Percentiles rank a stretch among this genome's conserved stretches.
phyloP scores from a whole-genome alignment of 306 rosid genomes.

The Benincasa hispida region DNA sequence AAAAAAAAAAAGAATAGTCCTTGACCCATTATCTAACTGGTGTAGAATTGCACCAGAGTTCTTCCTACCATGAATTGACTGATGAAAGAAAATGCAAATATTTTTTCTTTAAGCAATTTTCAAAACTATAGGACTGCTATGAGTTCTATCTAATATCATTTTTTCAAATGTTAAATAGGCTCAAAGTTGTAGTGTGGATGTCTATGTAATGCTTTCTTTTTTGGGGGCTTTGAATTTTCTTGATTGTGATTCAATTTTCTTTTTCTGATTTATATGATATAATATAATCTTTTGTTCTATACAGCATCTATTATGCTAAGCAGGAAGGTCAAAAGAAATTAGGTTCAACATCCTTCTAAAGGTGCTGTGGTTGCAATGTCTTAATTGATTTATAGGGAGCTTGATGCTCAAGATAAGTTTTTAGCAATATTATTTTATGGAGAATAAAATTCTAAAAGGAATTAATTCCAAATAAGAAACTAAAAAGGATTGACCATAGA shows the following conservation, averaged over 20 bases:
- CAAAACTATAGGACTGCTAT: background rate
- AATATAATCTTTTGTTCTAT: background rate
- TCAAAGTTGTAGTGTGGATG: background rate
- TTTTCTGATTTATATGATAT: background rate
- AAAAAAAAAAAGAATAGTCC: background rate
- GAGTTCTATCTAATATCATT: background rate
- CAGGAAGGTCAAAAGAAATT: background rate
- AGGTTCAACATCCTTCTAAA: background rate
- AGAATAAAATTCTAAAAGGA: no score
- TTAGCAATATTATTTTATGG: background rate
- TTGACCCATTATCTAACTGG: background rate
- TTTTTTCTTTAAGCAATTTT: background rate
- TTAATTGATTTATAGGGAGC: background rate
- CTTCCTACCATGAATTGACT: background rate
- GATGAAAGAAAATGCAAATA: background rate
- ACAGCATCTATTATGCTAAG: background rate
- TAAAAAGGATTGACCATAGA: no score
- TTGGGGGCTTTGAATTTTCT: background rate
- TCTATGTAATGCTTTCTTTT: background rate
- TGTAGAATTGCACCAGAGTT: background rate
- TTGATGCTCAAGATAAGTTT: background rate
- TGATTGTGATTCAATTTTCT: background rate
- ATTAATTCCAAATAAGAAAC: no score
- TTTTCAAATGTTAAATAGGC: background rate
- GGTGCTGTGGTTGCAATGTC: background rate